Conservation (phyloP, 192 early-diverging fungal genomes). For the Linnemannia hyalina region DNA sequence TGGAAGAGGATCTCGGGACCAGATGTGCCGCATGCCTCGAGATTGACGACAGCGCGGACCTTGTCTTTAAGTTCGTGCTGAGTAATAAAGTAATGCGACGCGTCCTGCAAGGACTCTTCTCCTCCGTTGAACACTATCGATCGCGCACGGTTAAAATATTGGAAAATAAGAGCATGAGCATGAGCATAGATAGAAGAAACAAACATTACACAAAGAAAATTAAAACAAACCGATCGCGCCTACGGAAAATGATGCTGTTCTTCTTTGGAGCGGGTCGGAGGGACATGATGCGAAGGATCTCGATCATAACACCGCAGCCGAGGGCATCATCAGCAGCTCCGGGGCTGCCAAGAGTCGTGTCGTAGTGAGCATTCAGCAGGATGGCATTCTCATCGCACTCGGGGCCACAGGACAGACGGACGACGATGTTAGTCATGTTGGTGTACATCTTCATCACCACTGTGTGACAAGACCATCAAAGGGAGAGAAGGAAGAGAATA, state of each 20-base stretch:
- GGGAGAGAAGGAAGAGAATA: not conserved
- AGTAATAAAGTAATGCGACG: conserved; percentile 76
- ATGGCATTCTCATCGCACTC: conserved; percentile 73
- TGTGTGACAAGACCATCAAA: conserved; percentile 2
- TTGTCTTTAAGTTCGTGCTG: conserved; percentile 64
- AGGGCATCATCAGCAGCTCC: conserved; percentile 76
- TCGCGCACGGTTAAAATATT: conserved; percentile 1
- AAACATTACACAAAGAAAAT: not conserved
- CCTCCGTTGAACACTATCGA: conserved; percentile 59
- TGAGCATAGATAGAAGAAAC: too few relatives aligned
- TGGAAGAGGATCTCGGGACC: conserved; percentile 80
- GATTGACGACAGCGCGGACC: conserved; percentile 74
- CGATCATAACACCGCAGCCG: conserved; percentile 77
- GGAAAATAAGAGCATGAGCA: not conserved
- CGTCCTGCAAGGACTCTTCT: conserved; percentile 81
- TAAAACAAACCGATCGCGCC: conserved; percentile 4
- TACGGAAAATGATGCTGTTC: conserved; percentile 66
- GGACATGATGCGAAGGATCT: conserved; percentile 66
- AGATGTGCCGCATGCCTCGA: conserved; percentile 76
- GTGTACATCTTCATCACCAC: conserved; percentile 73
- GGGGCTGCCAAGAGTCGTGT: conserved; percentile 69
- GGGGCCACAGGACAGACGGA: conserved; percentile 73
- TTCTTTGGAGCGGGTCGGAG: conserved; percentile 54
- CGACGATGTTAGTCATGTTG: conserved; percentile 79
- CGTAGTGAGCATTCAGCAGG: conserved; percentile 78